Base-by-base conservation (phyloP, 768 basidiomycete genomes). In the Exidia glandulosa region DNA sequence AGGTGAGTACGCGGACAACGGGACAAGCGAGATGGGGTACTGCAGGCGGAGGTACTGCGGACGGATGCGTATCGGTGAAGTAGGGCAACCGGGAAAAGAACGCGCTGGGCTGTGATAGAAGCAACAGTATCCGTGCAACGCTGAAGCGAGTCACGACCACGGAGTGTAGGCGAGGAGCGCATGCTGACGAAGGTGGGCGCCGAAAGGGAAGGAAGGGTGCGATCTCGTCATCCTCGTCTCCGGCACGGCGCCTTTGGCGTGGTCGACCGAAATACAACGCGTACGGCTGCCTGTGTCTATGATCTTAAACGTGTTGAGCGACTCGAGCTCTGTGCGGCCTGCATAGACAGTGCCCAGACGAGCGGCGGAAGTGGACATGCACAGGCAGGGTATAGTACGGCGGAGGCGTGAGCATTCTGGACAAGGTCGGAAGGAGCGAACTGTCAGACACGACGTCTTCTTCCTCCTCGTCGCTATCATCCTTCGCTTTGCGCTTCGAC, bases 221-320 rank as follows among this genome's bases (percentile, higher is more conserved):
- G 1, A 70, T 68, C 25, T 65, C 69, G 32, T 68, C 69, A 25
- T 60, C 65, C 2, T 61, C 61, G 23, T 66, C 58, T 64, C 62
- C 16, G 65, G 67, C 57, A 58, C 34, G 27, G 64, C 32, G 14
- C 68, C 71, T 57, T 74, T 68, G 48, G 66, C 68, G 57, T 71
- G 67, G 59, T 67, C 66, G 29, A 67, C 55, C 48, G 63, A 63
- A 14, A 64, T 65, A 3, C 67, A 68, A 13, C 69, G 69, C 36
- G 70, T 70, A 54, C 69, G 66, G 32, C 67, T 63, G 4, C 67
- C 67, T 23, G 57, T 55, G 3, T 61, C 41, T 47, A 68, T 63
- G 32, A 64, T 61, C 27, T 67, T 64, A 25, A 16, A 25, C 37
- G 47, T 25, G 23, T 70, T 66, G 29, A 70, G 62, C 14, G 63